Evolutionary conservation across 768 basidiomycete species (phyloP), one percentile per base, ranked within the genome.

Genomic region (Boletus subcaerulescens): DNA sequence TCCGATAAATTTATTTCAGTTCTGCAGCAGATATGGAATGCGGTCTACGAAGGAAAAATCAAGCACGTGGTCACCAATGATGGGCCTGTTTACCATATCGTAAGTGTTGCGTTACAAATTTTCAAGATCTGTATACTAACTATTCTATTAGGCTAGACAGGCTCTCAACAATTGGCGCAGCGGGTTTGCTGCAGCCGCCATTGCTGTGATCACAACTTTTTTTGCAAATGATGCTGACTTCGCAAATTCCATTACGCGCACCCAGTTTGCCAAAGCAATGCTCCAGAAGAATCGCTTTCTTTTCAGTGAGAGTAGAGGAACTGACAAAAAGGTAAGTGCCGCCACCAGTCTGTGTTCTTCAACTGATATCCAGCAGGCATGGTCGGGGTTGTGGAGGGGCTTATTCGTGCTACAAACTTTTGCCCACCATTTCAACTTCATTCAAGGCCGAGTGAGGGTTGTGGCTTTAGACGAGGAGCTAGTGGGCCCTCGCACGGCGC

Each of bases 11-110:
- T 41, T 20, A 24, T 4, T 2, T 26, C 14, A n/a, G 6, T 48
- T 22, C 32, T 53, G 14, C 46, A 53, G 24, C n/a, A 32, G 15
- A 53, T 41, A 22, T 53, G 52, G 52, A 8, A 53, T 15, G 18
- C 14, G 1, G 36, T 53, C 18, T 53, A 49, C 4, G 0, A 15
- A 31, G 18, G 10, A 14, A 49, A 41, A 20, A 49, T 40, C 10
- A 17, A 48, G 24, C 48, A 49, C 9, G 15, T 9, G 4, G 39
- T 49, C 12, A 31, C n/a, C 12, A 20, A 5, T 20, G 11, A 17
- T 20, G 48, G 39, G 11, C 20, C 48, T 4, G 39, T 49, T 12
- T 39, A 29, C 17, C 24, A 48, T 17, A 26, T 48, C 4, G 17
- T 48, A 48, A 13, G 45, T 47, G 26, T 29, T 29, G 26, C 26